Base-by-base conservation (phyloP, 495 filamentous ascomycete species). In the Neurospora cerealis region DNA sequence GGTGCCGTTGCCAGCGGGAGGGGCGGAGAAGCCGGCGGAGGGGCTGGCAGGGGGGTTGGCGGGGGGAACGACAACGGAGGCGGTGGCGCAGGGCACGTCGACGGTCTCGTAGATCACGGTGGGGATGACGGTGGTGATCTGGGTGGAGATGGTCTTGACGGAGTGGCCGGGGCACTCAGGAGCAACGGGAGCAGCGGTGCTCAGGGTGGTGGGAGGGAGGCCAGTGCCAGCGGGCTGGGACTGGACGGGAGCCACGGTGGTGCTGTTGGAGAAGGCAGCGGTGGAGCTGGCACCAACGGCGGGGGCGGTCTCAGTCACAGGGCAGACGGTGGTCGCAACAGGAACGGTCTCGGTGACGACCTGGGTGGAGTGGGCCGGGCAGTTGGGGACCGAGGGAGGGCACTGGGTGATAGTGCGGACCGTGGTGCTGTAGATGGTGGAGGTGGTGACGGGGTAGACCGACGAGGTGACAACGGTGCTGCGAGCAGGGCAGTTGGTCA, bases 361-460 rank as follows among this genome's bases (percentile, higher is more conserved):
- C 32, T 39, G 48, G 73, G 80, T 81, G 6, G 86, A 88, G 72
- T 84, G 75, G 38, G 87, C 87, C 34, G 89, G 89, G 84, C 89
- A 91, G 82, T 89, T 79, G 48, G 86, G 88, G 69, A 90, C 85
- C 7, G 83, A 88, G 28, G 89, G 79, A 48, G 87, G 86, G 78
- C 88, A 91, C 74, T 85, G 85, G 82, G 85, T 89, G 84, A 90
- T 82, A 82, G 88, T 89, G 72, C 83, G 80, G 79, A 84, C 83
- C 73, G 85, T 81, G 77, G 87, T 90, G 81, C 81, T 77, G 84
- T 85, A 88, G 84, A 88, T 80, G 72, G 78, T 78, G 69, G 79
- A 78, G 78, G 80, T 81, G 69, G 80, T 82, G 69, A 80, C 60
- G 73, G 81, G 78, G 79, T 82, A 79, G 80, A 81, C 79, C 73